These are phyloP conservation scores for Pseudevernia furfuracea DNA, from an alignment of 495 filamentous ascomycete genomes.

Conservation along the genomic window DNA sequence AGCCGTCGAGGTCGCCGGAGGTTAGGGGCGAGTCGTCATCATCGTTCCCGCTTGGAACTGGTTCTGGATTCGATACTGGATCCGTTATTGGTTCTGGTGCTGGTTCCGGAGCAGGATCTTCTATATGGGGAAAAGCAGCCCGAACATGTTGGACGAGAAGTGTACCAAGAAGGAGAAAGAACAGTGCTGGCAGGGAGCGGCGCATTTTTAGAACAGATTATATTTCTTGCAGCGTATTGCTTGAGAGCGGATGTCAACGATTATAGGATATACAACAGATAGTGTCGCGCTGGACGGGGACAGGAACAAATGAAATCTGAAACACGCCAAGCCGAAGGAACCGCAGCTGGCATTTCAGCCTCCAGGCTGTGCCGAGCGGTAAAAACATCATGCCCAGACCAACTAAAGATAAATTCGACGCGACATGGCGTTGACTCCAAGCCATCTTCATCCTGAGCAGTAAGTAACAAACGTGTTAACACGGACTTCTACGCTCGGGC, in stretches of 20 bases:
- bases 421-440: too few relatives aligned
- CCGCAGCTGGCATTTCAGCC: not conserved
- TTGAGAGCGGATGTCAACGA: not conserved
- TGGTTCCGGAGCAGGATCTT: not conserved
- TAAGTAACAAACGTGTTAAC: too few relatives aligned
- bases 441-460: too few relatives aligned
- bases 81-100: not conserved
- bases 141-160: not conserved
- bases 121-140: not conserved
- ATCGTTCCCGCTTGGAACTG: not conserved
- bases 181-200: not conserved
- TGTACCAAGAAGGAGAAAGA: not conserved
- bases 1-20: not conserved
- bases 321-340: not conserved
- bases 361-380: not conserved
- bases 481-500: too few relatives aligned
- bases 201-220: not conserved
- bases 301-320: not conserved
- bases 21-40: not conserved
- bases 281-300: not conserved
- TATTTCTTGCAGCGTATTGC: not conserved
- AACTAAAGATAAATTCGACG: too few relatives aligned
- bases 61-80: not conserved
- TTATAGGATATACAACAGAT: not conserved
- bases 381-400: too few relatives aligned